Base-by-base conservation (phyloP, 2,329 filamentous ascomycete species). In the Cladophialophora psammophila region DNA sequence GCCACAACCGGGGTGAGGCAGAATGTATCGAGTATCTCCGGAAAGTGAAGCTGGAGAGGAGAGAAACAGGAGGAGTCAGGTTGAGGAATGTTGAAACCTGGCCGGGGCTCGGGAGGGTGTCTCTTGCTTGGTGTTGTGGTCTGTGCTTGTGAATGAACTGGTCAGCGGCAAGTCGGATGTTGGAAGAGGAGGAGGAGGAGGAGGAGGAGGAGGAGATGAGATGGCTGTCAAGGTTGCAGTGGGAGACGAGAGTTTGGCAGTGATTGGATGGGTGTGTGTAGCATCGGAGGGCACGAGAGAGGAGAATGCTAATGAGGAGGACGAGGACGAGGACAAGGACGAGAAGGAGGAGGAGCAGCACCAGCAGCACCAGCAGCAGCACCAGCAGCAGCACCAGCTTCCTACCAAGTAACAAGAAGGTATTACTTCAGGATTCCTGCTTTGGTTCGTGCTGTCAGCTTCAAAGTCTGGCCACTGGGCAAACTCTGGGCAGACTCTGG, bases 381-480 rank as follows among this genome's bases (percentile, higher is more conserved):
- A 15, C 10, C 45, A 50, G 13, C 5, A 35, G 50, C 13, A 7
- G 20, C 20, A 54, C 18, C 5, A 20, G 13, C 9, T 50, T 26
- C 45, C 18, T 50, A 50, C n/a, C n/a, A n/a, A n/a, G n/a, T n/a
- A n/a, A n/a, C n/a, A n/a, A n/a, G n/a, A n/a, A n/a, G 26, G 26
- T 26, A 26, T 26, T 2, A 26, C 45, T 50, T 50, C 18, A 26
- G 10, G 9, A 50, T 26, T 50, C 45, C 45, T 50, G 18, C 45
- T 50, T 50, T 50, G 45, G 20, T 26, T 50, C 45, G 45, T 18
- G 12, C 18, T 50, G 45, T 50, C 45, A 50, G 45, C 45, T 50
- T 50, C 45, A 50, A 50, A 45, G 8, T n/a, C 40, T 45, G 40
- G 40, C 40, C 40, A 45, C 40, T 15, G 18, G 26, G 26, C 26